Conservation (phyloP, 1,284 basidiomycete genomes). For the Waitea zeae region DNA sequence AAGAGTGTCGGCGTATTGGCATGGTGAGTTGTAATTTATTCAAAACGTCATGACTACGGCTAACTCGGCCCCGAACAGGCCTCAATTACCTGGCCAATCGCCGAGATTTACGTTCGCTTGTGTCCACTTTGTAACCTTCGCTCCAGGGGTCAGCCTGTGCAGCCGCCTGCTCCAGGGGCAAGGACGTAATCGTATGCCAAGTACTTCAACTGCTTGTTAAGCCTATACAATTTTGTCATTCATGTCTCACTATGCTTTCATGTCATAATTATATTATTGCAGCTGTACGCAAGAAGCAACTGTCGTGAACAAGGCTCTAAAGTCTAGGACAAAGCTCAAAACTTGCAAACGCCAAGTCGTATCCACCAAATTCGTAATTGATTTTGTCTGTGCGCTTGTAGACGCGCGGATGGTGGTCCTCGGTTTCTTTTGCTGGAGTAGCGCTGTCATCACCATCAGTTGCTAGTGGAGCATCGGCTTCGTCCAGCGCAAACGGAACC, state of each 20-base stretch:
- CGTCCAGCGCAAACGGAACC: slow-evolving; percentile 4
- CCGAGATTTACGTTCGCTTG: slow-evolving; percentile 42
- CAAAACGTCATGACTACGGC: slow-evolving; percentile 3
- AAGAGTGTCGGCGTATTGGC: slow-evolving; percentile 34
- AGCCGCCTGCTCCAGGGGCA: too few species aligned
- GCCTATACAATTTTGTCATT: too few species aligned
- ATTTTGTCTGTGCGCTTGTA: slow-evolving; percentile 88
- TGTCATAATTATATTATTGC: too few species aligned
- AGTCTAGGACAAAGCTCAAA: slow-evolving; percentile 37
- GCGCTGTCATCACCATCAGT: slow-evolving; percentile 1
- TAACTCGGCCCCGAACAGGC: too few species aligned
- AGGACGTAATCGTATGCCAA: too few species aligned
- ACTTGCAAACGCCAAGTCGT: slow-evolving; percentile 86
- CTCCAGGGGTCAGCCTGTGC: slow-evolving; percentile 10
- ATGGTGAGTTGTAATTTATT: slow-evolving; percentile 26
- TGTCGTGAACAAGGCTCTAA: slow-evolving; percentile 2
- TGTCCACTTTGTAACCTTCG: slow-evolving; percentile 41
- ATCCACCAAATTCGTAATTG: slow-evolving; percentile 94
- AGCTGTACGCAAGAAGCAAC: background rate
- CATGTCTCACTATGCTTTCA: too few species aligned
- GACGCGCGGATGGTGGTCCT: slow-evolving; percentile 6
- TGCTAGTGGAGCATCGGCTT: slow-evolving; percentile 2
- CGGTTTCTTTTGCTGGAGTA: slow-evolving; percentile 6
- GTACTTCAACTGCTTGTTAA: too few species aligned
- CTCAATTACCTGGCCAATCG: slow-evolving; percentile 56